Evolutionary conservation across 352 stramenopile species (phyloP), one percentile per base, ranked within the genome.

Genomic region (Phytophthora niederhauseri): DNA sequence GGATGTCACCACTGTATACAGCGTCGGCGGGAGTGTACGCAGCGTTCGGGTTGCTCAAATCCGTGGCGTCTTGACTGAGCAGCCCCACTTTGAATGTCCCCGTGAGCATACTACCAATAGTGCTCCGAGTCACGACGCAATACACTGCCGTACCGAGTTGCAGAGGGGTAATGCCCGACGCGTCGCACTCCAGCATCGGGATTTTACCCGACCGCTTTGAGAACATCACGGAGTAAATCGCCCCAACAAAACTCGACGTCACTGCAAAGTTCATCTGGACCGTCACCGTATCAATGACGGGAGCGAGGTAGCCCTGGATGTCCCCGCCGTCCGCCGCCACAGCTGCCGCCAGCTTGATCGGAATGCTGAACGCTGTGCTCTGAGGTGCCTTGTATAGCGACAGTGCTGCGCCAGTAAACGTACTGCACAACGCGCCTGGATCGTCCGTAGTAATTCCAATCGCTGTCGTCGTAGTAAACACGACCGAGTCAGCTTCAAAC

Each of bases 201-300:
- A 93, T 49, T 45, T 66, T 90, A 3, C 88, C 86, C 1, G 84
- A 88, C 0, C 84, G 78, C 51, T 83, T 82, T 0, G 68, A 62
- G 59, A 95, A 92, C 51, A 82, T 92, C 15, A 93, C 73, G 7
- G 64, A 74, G 62, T 95, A 95, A 1, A 81, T 54, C 0, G 77
- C 82, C 8, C 85, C 85, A 0, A 94, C 85, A 34, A 93, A 91
- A 1, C 28, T 67, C 0, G 2, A 19, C 0, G 74, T 76, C 7
- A 94, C 84, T n/a, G 70, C 55, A 22, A 81, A 55, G 0, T 60
- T 77, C 2, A 69, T 69, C 4, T 62, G 57, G 17, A 94, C 78
- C 0, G 72, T 76, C 8, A 93, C 84, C 2, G 82, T 81, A 38
- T 87, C 74, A 53, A 90, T 84, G 2, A 84, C 77, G 8, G 57